These are phyloP conservation scores for Diaporthe velutina DNA, from an alignment of 2,329 filamentous ascomycete genomes.

Conservation along the genomic window DNA sequence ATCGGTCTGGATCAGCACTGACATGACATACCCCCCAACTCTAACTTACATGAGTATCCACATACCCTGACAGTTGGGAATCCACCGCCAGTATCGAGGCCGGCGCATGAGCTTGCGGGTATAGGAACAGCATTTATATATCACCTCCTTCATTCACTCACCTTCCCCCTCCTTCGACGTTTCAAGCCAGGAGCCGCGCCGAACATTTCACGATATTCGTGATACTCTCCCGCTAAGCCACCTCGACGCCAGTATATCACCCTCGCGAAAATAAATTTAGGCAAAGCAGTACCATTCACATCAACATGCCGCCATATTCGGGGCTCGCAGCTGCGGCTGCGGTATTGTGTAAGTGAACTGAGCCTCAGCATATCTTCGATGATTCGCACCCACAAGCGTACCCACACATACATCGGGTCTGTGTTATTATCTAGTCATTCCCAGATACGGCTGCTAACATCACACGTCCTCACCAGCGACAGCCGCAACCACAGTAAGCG, in stretches of 20 bases:
- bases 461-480: background rate
- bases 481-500: conserved; percentile 47
- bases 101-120: conserved; percentile 6
- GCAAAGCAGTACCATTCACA: background rate
- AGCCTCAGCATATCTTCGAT: background rate
- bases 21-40: conserved; percentile 22
- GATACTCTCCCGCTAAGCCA: background rate
- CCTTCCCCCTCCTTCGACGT: background rate
- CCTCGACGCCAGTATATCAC: background rate
- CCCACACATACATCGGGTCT: background rate
- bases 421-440: background rate
- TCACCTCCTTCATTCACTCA: background rate
- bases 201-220: background rate
- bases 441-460: background rate
- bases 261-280: background rate
- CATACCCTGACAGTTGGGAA: conserved; percentile 20
- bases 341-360: conserved; percentile 35
- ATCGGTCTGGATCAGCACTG: conserved; percentile 5
- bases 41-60: conserved; percentile 23
- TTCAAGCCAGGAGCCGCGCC: background rate
- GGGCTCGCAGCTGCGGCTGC: conserved; percentile 31
- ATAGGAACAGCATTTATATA: conserved; percentile 9
- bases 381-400: too few relatives aligned
- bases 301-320: conserved; percentile 27
- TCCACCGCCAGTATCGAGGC: background rate